Conservation (phyloP, 2,329 filamentous ascomycete species). For the Aspergillus persii region DNA sequence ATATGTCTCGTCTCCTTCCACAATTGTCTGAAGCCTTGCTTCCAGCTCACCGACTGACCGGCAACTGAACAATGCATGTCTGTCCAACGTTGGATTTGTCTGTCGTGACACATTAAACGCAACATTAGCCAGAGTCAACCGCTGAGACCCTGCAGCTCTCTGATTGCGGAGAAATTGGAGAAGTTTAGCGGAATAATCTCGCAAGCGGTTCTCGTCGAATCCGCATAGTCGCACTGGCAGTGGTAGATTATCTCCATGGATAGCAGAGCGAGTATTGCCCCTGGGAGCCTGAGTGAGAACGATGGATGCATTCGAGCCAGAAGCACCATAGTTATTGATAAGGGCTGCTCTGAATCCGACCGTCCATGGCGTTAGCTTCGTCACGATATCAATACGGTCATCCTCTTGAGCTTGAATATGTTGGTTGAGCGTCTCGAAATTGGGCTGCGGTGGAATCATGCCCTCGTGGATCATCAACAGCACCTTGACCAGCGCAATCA, state of each 20-base stretch:
- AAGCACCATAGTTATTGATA: conserved; percentile 33
- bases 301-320: conserved; percentile 28
- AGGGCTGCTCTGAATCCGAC: conserved; percentile 15
- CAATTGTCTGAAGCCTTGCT: background rate
- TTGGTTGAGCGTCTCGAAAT: conserved; percentile 23
- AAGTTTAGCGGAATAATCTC: conserved; percentile 7
- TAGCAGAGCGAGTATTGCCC: background rate
- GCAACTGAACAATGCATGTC: conserved; percentile 11
- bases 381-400: conserved; percentile 19
- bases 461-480: conserved; percentile 30
- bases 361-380: conserved; percentile 13
- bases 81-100: conserved; percentile 17
- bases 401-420: conserved; percentile 13
- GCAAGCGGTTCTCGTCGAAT: conserved; percentile 9
- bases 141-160: background rate
- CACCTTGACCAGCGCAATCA: conserved; percentile 29
- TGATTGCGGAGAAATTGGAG: conserved; percentile 2
- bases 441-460: conserved; percentile 26
- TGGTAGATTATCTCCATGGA: background rate
- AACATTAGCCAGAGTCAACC: conserved; percentile 11
- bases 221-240: conserved; percentile 18
- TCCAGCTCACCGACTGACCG: conserved; percentile 13
- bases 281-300: conserved; percentile 21
- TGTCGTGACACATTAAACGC: conserved; percentile 16
- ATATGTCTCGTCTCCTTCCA: conserved; percentile 1